phyloP scores from a whole-genome alignment of 2,329 filamentous ascomycete species.

The Claviceps capensis region DNA sequence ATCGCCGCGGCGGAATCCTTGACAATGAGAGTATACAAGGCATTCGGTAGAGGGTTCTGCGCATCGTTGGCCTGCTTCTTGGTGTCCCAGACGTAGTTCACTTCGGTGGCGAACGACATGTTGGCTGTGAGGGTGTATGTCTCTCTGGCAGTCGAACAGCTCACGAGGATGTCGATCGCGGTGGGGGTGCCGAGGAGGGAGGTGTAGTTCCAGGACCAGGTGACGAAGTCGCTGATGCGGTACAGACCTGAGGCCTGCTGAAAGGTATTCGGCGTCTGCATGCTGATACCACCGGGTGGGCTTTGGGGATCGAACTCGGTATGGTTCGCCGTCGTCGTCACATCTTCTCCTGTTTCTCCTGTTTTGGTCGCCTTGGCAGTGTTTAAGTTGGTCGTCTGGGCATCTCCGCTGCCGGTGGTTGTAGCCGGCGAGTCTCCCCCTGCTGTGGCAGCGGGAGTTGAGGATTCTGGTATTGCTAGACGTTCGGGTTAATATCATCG shows the following conservation, averaged over 20 bases:
- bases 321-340: conserved; percentile 16
- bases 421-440: neutral
- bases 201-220: conserved; percentile 54
- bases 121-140: conserved; percentile 51
- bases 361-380: conserved; percentile 19
- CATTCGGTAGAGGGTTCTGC: conserved; percentile 33
- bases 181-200: conserved; percentile 42
- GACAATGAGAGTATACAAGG: conserved; percentile 48
- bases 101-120: conserved; percentile 42
- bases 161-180: conserved; percentile 45
- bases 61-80: conserved; percentile 31
- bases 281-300: conserved; percentile 36
- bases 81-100: conserved; percentile 45
- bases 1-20: conserved; percentile 41
- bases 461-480: conserved; percentile 1
- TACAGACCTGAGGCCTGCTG: conserved; percentile 35
- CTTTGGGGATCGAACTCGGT: conserved; percentile 31
- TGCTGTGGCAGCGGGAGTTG: conserved; percentile 7
- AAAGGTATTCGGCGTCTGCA: conserved; percentile 36
- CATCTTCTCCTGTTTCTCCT: conserved; percentile 12
- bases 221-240: conserved; percentile 46
- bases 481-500: neutral
- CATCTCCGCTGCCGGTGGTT: conserved; percentile 6
- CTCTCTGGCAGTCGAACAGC: conserved; percentile 35
- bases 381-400: conserved; percentile 26